phyloP scores from a whole-genome alignment of 1,139 yeast species.

The Yamadazyma atmosphaerica region DNA sequence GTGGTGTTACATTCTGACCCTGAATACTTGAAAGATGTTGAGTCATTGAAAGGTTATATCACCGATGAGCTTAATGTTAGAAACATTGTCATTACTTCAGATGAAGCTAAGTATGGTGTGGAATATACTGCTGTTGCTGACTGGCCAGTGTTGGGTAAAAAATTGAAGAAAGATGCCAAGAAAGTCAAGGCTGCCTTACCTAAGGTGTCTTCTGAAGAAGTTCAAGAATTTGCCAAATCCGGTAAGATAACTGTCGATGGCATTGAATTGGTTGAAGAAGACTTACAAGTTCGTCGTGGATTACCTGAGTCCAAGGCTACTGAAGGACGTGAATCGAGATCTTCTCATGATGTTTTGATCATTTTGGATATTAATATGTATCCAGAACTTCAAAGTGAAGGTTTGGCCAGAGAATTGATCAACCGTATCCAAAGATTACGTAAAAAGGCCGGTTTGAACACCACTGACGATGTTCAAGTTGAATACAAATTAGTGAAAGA shows the following conservation, averaged over 20 bases:
- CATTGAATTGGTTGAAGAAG: constrained; percentile 82
- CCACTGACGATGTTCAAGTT: constrained; percentile 92
- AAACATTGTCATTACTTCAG: constrained; percentile 82
- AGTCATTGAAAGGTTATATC: constrained; percentile 75
- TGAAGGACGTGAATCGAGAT: constrained; percentile 79
- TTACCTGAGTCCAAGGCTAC: constrained; percentile 64
- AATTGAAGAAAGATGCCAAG: constrained; percentile 90
- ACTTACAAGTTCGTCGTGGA: constrained; percentile 86
- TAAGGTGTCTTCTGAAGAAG: constrained; percentile 73
- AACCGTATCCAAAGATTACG: constrained; percentile 98
- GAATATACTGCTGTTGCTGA: constrained; percentile 94
- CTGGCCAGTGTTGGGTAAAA: constrained; percentile 98
- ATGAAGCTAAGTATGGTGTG: constrained; percentile 89
- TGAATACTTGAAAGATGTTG: constrained; percentile 73
- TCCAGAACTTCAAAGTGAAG: constrained; percentile 89
- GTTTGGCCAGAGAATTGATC: constrained; percentile 92
- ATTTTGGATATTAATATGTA: constrained; percentile 86
- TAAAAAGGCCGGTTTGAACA: constrained; percentile 92
- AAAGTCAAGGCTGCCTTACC: constrained; percentile 95
- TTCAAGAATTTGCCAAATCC: constrained; percentile 67
- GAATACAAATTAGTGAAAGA: constrained; percentile 75
- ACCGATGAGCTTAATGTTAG: constrained; percentile 91
- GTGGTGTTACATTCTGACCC: constrained; percentile 82
- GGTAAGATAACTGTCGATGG: constrained; percentile 88
- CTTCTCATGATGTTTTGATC: constrained; percentile 85